Evolutionary conservation across 768 basidiomycete species (phyloP).

Genomic region (Mycena olivaceomarginata): DNA sequence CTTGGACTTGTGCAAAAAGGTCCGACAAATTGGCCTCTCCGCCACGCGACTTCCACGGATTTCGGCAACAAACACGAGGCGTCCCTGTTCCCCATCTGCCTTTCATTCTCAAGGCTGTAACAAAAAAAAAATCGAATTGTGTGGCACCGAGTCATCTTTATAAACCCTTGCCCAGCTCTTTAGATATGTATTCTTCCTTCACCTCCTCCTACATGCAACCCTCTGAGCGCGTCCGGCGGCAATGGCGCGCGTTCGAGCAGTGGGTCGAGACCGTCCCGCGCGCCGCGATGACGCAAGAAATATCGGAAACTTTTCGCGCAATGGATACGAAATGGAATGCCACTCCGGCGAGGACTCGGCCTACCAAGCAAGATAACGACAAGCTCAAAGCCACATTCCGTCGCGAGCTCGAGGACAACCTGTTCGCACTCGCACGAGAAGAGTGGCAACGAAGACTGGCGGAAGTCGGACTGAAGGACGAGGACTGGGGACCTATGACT

Average conservation of each 20-base stretch:
- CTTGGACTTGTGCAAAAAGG: conserved; percentile 55
- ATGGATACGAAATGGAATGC: conserved; percentile 53
- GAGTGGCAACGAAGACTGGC: conserved; percentile 64
- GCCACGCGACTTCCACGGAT: conserved; percentile 49
- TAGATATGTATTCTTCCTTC: conserved; percentile 44
- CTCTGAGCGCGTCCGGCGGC: conserved; percentile 53
- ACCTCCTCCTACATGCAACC: conserved; percentile 43
- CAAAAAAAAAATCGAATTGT: conserved; percentile 48
- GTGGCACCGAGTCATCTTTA: conserved; percentile 56
- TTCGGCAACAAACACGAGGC: conserved; percentile 66
- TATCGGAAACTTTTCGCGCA: conserved; percentile 49
- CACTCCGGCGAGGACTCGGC: conserved; percentile 43
- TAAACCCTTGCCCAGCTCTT: conserved; percentile 47
- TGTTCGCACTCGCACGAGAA: conserved; percentile 57
- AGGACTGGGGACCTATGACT: conserved; percentile 68
- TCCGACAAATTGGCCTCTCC: conserved; percentile 34
- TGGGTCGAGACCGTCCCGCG: conserved; percentile 53
- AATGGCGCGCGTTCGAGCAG: conserved; percentile 60
- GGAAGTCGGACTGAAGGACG: conserved; percentile 57
- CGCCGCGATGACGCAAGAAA: conserved; percentile 49
- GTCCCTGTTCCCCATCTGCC: conserved; percentile 58
- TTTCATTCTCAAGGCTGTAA: conserved; percentile 52
- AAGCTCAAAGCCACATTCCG: conserved; percentile 50
- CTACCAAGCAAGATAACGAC: conserved; percentile 52
- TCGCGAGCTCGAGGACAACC: conserved; percentile 54